Percentiles rank a stretch among this genome's conserved stretches.
Evolutionary conservation across 2,329 filamentous ascomycete genomes (phyloP).

Genomic region (Acarospora socialis): DNA sequence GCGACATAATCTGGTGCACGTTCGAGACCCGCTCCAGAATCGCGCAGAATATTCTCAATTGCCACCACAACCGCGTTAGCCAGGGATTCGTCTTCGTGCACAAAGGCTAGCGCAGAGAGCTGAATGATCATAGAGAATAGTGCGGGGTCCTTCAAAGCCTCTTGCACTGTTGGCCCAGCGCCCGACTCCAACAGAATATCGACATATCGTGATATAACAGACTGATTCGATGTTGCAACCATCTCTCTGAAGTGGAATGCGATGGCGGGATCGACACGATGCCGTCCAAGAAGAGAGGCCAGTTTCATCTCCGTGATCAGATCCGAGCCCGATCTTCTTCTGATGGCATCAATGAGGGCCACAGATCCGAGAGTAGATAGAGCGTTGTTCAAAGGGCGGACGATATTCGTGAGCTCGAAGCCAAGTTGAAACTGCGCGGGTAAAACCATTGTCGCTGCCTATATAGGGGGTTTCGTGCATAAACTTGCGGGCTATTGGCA

Average conservation of each 20-base stretch:
- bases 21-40: background rate
- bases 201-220: constrained; percentile 7
- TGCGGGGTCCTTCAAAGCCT: constrained; percentile 7
- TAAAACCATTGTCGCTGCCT: no score
- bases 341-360: constrained; percentile 8
- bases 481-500: no score
- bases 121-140: constrained; percentile 11
- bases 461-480: no score
- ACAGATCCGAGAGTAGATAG: constrained; percentile 5
- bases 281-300: constrained; percentile 7
- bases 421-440: constrained; percentile 6
- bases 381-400: constrained; percentile 6
- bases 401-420: constrained; percentile 9
- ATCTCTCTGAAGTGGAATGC: constrained; percentile 7
- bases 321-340: constrained; percentile 7
- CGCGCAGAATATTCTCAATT: constrained; percentile 5
- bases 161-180: constrained; percentile 7
- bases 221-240: constrained; percentile 6
- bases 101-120: constrained; percentile 6
- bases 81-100: constrained; percentile 5
- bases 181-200: constrained; percentile 9
- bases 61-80: constrained; percentile 5
- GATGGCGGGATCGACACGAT: constrained; percentile 6
- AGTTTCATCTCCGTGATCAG: constrained; percentile 8
- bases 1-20: constrained; percentile 6